These are phyloP conservation scores for Neotropicomus parvogracilis DNA, from an alignment of 1,284 basidiomycete genomes.

Conservation along the genomic window DNA sequence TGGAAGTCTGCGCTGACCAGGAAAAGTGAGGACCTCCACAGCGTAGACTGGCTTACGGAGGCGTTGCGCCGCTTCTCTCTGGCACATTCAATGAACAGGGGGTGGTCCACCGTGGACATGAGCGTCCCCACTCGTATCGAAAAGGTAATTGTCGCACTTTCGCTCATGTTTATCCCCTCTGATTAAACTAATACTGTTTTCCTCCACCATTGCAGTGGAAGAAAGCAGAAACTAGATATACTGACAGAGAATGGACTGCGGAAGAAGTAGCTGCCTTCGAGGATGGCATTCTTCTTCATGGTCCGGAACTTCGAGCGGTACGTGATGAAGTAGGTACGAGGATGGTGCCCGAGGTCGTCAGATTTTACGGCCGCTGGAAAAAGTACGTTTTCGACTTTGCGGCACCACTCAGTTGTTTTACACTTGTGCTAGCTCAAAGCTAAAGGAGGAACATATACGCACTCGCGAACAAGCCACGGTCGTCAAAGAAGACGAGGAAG, in stretches of 20 bases:
- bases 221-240: conserved; percentile 61
- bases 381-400: conserved; percentile 46
- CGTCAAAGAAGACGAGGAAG: conserved; percentile 41
- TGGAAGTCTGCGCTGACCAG: conserved; percentile 52
- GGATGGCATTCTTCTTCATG: conserved; percentile 64
- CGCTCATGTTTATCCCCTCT: conserved; percentile 1
- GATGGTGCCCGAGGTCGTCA: conserved; percentile 72
- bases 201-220: conserved; percentile 56
- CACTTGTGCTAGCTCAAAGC: conserved; percentile 44
- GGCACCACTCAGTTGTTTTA: conserved; percentile 12
- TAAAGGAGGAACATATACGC: conserved; percentile 61
- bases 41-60: conserved; percentile 78
- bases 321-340: conserved; percentile 71
- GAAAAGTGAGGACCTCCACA: conserved; percentile 47
- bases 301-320: conserved; percentile 75
- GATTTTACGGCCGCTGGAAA: conserved; percentile 86
- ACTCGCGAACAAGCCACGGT: conserved; percentile 48
- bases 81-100: conserved; percentile 50
- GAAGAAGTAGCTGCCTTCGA: conserved; percentile 76
- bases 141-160: conserved; percentile 46
- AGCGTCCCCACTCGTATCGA: conserved; percentile 50
- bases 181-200: conserved; percentile 10
- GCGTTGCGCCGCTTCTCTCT: conserved; percentile 65
- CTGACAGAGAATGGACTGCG: conserved; percentile 67
- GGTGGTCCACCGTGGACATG: conserved; percentile 61